Evolutionary conservation across 2,329 filamentous ascomycete species (phyloP), one percentile per base, ranked within the genome.

Genomic region (Huntiella moniliformis): DNA sequence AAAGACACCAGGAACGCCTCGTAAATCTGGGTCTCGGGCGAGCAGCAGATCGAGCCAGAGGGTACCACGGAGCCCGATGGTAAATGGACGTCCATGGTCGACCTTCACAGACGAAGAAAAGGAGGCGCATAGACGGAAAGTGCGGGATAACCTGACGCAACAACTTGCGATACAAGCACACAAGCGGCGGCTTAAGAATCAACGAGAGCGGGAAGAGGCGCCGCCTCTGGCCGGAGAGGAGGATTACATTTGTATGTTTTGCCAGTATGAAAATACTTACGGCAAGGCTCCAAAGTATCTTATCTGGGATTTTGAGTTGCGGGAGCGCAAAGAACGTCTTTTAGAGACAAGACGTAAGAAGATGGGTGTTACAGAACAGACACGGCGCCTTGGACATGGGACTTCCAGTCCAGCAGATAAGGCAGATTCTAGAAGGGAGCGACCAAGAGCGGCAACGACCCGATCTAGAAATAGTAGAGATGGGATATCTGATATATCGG

Each of bases 171-270:
- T 76, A 51, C 84, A 86, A 48, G 87, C 85, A 18, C 76, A 77
- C 17, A 76, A 85, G 52, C 80, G 91, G 5, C 79, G 80, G 49
- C 73, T 82, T 40, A 72, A 83, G 56, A 82, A 91, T 50, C 74
- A 82, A 54, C 79, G 82, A 52, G 71, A 74, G 47, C 92, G 91
- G 59, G 75, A 74, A 51, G 77, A 82, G 54, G 78, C 82, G 55
- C 80, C 82, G 1, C 81, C 82, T 1, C 7, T 38, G 11, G 17
- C 36, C 18, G 54, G 54, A 1, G 80, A 84, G 52, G 83, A 94
- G 51, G 73, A 86, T 43, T 96, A 87, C 83, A 86, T 96, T 40
- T 98, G 91, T 63, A 84, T 95, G 56, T 96, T 96, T 59, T 98
- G 91, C 66, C 91, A 98, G 61, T 98, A 95, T 58, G 88, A 96